phyloP scores from a whole-genome alignment of 306 rosid genomes.

The Pachyrhizus erosus region DNA sequence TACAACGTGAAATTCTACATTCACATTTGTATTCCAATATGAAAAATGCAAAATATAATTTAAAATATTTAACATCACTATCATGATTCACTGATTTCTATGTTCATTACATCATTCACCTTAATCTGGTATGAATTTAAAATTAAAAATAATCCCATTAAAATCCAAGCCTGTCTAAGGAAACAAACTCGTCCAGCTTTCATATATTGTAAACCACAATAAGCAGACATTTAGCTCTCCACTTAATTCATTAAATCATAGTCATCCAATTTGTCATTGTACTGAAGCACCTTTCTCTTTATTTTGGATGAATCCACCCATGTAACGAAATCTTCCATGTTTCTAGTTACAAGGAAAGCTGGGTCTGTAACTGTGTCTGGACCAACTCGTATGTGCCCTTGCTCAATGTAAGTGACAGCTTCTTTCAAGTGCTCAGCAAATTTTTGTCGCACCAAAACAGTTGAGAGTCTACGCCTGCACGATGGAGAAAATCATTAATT shows the following conservation, averaged over 20 bases:
- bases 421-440: conserved; percentile 84
- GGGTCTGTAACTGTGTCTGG: conserved; percentile 89
- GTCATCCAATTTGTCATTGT: conserved; percentile 81
- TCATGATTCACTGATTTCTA: background rate
- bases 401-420: conserved; percentile 89
- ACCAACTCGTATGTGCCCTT: conserved; percentile 89
- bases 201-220: background rate
- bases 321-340: conserved; percentile 87
- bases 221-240: background rate
- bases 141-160: background rate
- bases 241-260: conserved; percentile 65
- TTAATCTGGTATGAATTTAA: background rate
- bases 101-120: background rate
- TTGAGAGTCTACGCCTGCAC: conserved; percentile 81
- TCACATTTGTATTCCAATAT: too few species aligned
- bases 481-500: conserved; percentile 1
- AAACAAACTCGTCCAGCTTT: conserved; percentile 1
- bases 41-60: background rate
- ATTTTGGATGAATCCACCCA: conserved; percentile 97
- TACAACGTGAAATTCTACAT: too few species aligned
- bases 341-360: conserved; percentile 83
- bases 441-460: conserved; percentile 78
- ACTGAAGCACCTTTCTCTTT: conserved; percentile 47
- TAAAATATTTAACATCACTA: background rate
- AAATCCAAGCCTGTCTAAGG: background rate